phyloP scores from a whole-genome alignment of 225 moss, liverwort and hornwort species.

The Antitrichia curtipendula region DNA sequence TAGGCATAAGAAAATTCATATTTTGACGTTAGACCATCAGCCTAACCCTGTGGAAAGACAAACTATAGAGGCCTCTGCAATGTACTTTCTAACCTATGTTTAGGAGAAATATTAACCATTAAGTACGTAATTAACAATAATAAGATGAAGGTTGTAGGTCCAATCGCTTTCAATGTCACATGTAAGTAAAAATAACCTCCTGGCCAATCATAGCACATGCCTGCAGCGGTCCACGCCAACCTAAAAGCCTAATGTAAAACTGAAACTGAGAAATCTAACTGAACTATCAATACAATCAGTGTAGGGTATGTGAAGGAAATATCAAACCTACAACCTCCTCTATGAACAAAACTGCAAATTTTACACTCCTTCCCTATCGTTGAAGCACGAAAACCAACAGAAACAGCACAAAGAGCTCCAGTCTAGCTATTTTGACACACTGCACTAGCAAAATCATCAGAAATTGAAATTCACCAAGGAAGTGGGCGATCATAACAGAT shows the following conservation, averaged over 20 bases:
- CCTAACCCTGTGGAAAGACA: too few species aligned
- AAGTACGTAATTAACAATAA: too few species aligned
- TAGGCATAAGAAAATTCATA: too few species aligned
- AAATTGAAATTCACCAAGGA: not conserved
- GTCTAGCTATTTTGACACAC: not conserved
- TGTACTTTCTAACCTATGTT: too few species aligned
- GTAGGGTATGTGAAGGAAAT: not conserved
- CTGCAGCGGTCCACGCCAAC: slow-evolving; percentile 3
- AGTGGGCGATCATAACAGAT: not conserved
- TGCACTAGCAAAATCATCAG: not conserved
- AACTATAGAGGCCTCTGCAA: too few species aligned
- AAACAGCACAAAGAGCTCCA: not conserved
- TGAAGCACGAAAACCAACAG: not conserved
- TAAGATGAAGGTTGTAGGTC: slow-evolving; percentile 1
- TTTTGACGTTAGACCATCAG: too few species aligned
- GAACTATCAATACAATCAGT: slow-evolving; percentile 11
- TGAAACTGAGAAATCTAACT: not conserved
- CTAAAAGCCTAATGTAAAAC: not conserved
- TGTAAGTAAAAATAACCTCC: not conserved
- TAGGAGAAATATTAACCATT: too few species aligned
- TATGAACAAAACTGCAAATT: slow-evolving; percentile 1
- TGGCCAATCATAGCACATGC: slow-evolving; percentile 7
- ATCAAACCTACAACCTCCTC: slow-evolving; percentile 17
- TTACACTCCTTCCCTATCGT: not conserved
- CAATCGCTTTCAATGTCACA: slow-evolving; percentile 2